A percentile compares a stretch with the other conserved stretches of the same genome.
phyloP scores from a whole-genome alignment of 805 yeast genomes.

The Trichomonascus vanleenenianus region DNA sequence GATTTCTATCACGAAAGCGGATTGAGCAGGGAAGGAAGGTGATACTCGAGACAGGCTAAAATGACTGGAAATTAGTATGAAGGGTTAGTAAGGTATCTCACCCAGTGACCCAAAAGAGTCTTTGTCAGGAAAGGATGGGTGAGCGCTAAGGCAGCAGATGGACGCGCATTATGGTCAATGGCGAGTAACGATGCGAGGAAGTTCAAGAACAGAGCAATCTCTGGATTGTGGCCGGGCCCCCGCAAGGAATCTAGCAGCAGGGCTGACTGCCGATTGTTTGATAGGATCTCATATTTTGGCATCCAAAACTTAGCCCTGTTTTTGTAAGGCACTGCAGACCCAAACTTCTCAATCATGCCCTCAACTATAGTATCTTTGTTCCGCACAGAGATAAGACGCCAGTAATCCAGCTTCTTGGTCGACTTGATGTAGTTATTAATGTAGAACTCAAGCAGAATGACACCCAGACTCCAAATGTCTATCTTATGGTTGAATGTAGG shows the following conservation, averaged over 20 bases:
- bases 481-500: slow-evolving; percentile 15
- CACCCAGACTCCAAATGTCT: slow-evolving; percentile 23
- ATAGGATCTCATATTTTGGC: neutral
- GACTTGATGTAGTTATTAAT: slow-evolving; percentile 6
- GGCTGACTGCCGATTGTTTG: neutral
- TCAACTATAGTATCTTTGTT: neutral
- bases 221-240: neutral
- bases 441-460: slow-evolving; percentile 17
- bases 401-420: neutral
- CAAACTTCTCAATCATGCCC: slow-evolving; percentile 1
- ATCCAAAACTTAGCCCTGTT: neutral
- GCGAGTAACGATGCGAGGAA: neutral
- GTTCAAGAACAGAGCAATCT: neutral
- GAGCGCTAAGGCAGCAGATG: neutral
- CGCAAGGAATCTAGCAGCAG: neutral
- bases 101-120: slow-evolving; percentile 1
- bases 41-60: no score
- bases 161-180: neutral
- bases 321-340: slow-evolving; percentile 2
- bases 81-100: no score
- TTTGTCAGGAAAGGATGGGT: slow-evolving; percentile 1
- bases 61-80: no score
- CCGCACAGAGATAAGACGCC: neutral
- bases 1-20: no score
- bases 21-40: no score